phyloP scores from a whole-genome alignment of 495 filamentous ascomycete species.

The Penicillium odoratum region DNA sequence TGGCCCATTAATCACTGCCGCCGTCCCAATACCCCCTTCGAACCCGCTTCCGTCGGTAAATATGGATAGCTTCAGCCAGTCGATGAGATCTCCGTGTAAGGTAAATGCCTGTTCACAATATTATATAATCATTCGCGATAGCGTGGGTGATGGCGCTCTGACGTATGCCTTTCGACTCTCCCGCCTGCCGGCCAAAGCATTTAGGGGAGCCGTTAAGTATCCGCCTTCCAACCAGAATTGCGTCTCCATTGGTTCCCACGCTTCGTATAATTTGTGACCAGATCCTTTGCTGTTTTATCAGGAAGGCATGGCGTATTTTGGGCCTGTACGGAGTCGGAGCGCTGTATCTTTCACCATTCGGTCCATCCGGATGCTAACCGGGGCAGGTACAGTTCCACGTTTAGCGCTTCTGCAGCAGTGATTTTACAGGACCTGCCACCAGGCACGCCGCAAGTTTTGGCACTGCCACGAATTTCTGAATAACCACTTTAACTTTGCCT shows the following conservation, averaged over 20 bases:
- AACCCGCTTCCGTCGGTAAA: too few species aligned
- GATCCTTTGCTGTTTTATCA: too few species aligned
- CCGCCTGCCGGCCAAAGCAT: conserved; percentile 8
- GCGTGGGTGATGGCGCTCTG: conserved; percentile 17
- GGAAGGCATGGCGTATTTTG: too few species aligned
- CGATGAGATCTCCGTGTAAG: too few species aligned
- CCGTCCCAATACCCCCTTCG: too few species aligned
- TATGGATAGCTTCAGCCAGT: too few species aligned
- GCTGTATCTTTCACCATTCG: conserved; percentile 11
- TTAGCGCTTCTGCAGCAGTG: conserved; percentile 1
- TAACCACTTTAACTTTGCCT: neutral
- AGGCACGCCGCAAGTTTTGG: conserved; percentile 12
- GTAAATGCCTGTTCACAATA: too few species aligned
- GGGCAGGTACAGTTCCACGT: conserved; percentile 18
- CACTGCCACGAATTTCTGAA: conserved; percentile 4
- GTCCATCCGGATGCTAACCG: conserved; percentile 15
- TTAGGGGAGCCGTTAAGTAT: conserved; percentile 14
- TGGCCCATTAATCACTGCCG: too few species aligned
- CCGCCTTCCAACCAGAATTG: conserved; percentile 17
- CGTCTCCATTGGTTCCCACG: conserved; percentile 15
- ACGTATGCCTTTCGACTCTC: conserved; percentile 22
- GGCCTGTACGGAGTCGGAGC: conserved; percentile 11
- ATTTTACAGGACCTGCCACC: conserved; percentile 16
- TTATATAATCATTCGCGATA: too few species aligned
- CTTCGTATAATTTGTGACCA: too few species aligned